Percentiles rank a stretch among this genome's conserved stretches.
Conservation (phyloP, 192 early-diverging fungal genomes). For the Phycomyces blakesleeanus region DNA sequence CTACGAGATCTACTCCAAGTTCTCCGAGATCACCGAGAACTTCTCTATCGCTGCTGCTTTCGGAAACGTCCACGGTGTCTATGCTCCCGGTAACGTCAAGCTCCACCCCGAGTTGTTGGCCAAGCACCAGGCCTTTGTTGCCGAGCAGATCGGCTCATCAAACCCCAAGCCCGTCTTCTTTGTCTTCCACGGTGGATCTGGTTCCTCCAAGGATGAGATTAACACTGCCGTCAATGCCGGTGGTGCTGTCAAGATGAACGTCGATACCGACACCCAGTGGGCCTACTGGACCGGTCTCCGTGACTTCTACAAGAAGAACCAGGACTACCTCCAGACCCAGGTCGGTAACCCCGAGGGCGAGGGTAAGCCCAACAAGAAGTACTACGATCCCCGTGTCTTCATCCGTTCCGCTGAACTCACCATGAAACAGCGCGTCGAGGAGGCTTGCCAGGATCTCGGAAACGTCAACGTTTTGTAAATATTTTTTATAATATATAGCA, state of each 20-base stretch:
- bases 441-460: constrained; percentile 73
- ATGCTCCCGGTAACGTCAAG: constrained; percentile 94
- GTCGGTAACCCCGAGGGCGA: constrained; percentile 94
- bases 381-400: constrained; percentile 94
- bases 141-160: constrained; percentile 56
- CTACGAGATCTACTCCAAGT: constrained; percentile 89
- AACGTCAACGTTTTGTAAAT: constrained; percentile 63
- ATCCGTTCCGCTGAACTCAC: constrained; percentile 86
- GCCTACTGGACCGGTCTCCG: constrained; percentile 88
- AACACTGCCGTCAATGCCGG: constrained; percentile 23
- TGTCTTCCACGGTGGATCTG: constrained; percentile 98
- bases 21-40: constrained; percentile 77
- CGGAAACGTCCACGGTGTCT: constrained; percentile 65
- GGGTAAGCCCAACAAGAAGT: constrained; percentile 99
- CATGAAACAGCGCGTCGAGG: constrained; percentile 74
- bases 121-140: constrained; percentile 84
- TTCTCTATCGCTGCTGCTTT: constrained; percentile 88
- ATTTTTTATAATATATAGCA: too few relatives aligned
- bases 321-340: constrained; percentile 85
- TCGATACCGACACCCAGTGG: constrained; percentile 98
- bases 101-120: constrained; percentile 89
- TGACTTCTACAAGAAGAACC: constrained; percentile 84
- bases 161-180: constrained; percentile 84
- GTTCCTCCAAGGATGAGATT: constrained; percentile 40
- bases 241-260: constrained; percentile 98